These are phyloP conservation scores for Striga asiatica DNA, from an alignment of 257 asterid genomes.

Conservation along the genomic window DNA sequence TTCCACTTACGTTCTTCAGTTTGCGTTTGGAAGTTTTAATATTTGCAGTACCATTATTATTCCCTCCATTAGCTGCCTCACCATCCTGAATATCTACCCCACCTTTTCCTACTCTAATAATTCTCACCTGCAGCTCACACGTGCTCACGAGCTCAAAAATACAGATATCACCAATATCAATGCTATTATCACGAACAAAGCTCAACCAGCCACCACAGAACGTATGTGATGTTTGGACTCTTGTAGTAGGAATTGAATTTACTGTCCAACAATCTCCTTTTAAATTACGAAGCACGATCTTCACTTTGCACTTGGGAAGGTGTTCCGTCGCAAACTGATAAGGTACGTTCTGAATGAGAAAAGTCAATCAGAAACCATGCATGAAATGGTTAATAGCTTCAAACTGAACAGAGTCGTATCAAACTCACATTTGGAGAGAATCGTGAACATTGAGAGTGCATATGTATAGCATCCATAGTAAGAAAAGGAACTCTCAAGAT, in stretches of 20 bases:
- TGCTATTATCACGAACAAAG: constrained; percentile 76
- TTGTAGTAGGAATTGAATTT: constrained; percentile 78
- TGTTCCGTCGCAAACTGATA: constrained; percentile 76
- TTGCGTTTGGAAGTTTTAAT: constrained; percentile 34
- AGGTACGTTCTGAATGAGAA: constrained; percentile 59
- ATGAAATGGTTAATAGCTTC: background rate
- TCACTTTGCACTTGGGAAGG: constrained; percentile 78
- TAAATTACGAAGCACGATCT: constrained; percentile 61
- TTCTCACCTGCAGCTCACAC: constrained; percentile 63
- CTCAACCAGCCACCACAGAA: constrained; percentile 95
- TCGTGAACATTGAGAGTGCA: background rate
- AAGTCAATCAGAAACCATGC: constrained; percentile 16
- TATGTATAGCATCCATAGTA: background rate
- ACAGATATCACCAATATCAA: constrained; percentile 70
- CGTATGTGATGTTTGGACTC: constrained; percentile 85
- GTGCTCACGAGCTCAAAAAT: constrained; percentile 70
- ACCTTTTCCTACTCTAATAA: constrained; percentile 62
- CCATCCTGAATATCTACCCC: constrained; percentile 32
- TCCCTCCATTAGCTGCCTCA: constrained; percentile 30
- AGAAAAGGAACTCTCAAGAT: constrained; percentile 12
- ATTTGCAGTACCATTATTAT: constrained; percentile 24
- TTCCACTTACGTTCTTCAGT: constrained; percentile 32
- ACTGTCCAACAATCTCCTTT: constrained; percentile 81
- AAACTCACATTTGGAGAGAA: too few relatives aligned
- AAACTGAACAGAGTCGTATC: too few relatives aligned